Evolutionary conservation across 1,139 yeast species (phyloP).

Genomic region (Taphrina communis): DNA sequence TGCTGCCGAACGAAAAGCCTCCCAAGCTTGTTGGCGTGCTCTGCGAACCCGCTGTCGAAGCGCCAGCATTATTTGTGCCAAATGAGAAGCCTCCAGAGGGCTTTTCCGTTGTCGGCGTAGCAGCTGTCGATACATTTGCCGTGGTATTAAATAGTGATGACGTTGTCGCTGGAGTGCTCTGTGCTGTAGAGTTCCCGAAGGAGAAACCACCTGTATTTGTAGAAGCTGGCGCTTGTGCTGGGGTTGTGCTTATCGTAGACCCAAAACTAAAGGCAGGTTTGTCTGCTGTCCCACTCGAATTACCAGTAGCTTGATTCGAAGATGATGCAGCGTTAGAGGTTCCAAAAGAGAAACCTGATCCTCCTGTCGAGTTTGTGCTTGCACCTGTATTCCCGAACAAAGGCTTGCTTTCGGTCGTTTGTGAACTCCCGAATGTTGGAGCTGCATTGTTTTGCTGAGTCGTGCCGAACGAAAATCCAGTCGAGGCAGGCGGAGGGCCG

Average conservation of each 20-base stretch:
- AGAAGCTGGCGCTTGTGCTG: constrained; percentile 39
- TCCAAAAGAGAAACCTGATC: constrained; percentile 41
- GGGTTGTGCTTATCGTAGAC: constrained; percentile 42
- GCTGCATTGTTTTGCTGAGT: constrained; percentile 12
- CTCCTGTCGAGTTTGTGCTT: constrained; percentile 46
- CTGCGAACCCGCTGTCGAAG: constrained; percentile 4
- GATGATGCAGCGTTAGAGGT: constrained; percentile 37
- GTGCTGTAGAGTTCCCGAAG: constrained; percentile 30
- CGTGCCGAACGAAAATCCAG: constrained; percentile 43
- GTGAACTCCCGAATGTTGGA: constrained; percentile 11
- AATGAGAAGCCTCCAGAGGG: constrained; percentile 38
- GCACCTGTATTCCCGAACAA: constrained; percentile 45
- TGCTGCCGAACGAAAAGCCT: constrained; percentile 1
- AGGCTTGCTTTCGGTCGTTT: constrained; percentile 2
- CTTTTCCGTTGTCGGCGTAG: constrained; percentile 33
- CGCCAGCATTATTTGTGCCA: constrained; percentile 29
- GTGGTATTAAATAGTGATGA: constrained; percentile 12
- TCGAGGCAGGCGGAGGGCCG: constrained; percentile 38
- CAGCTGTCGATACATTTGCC: constrained; percentile 31
- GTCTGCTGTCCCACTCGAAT: constrained; percentile 23
- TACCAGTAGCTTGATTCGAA: constrained; percentile 21
- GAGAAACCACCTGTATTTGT: constrained; percentile 44
- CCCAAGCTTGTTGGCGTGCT: not conserved
- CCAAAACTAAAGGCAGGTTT: constrained; percentile 40
- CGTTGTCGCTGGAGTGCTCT: constrained; percentile 24